These are phyloP conservation scores for Juglanconis sp. DNA, from an alignment of 2,329 filamentous ascomycete species.

Conservation along the genomic window DNA sequence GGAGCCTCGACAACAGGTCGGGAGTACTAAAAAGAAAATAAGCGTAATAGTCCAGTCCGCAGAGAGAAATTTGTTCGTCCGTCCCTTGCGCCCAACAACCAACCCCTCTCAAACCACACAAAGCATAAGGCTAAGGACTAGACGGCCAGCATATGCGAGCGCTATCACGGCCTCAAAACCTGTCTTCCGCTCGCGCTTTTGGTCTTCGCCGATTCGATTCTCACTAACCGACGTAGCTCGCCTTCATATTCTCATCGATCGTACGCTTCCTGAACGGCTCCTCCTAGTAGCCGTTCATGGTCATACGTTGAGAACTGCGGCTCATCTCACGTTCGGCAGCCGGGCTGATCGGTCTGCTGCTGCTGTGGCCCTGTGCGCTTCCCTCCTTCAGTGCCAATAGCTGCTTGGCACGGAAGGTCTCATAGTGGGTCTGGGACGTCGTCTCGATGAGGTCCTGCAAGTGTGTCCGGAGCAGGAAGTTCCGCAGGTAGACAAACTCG, in stretches of 20 bases:
- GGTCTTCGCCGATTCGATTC: constrained; percentile 17
- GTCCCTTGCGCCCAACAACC: constrained; percentile 24
- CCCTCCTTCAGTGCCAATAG: constrained; percentile 96
- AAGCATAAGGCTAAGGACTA: constrained; percentile 28
- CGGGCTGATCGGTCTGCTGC: constrained; percentile 93
- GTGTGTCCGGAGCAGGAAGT: constrained; percentile 98
- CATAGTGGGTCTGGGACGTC: constrained; percentile 99
- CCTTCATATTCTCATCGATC: constrained; percentile 19
- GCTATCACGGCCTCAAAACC: constrained; percentile 4
- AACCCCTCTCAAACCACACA: constrained; percentile 33
- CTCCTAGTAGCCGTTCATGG: constrained; percentile 94
- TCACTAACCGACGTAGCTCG: constrained; percentile 16
- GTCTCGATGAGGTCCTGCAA: constrained; percentile 99
- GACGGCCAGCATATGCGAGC: constrained; percentile 24
- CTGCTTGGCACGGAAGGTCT: constrained; percentile 99
- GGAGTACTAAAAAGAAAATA: constrained; percentile 46
- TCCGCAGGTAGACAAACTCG: constrained; percentile 97
- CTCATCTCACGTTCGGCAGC: constrained; percentile 92
- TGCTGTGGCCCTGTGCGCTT: constrained; percentile 78
- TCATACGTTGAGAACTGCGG: constrained; percentile 94
- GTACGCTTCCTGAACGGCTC: constrained; percentile 16
- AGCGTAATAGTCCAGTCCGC: constrained; percentile 37
- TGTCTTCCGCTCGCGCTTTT: constrained; percentile 9
- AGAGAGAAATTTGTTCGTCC: constrained; percentile 33
- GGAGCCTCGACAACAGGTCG: constrained; percentile 27